Base-by-base conservation (phyloP, 2,329 filamentous ascomycete species). In the Aspergillus brunneoviolaceus region DNA sequence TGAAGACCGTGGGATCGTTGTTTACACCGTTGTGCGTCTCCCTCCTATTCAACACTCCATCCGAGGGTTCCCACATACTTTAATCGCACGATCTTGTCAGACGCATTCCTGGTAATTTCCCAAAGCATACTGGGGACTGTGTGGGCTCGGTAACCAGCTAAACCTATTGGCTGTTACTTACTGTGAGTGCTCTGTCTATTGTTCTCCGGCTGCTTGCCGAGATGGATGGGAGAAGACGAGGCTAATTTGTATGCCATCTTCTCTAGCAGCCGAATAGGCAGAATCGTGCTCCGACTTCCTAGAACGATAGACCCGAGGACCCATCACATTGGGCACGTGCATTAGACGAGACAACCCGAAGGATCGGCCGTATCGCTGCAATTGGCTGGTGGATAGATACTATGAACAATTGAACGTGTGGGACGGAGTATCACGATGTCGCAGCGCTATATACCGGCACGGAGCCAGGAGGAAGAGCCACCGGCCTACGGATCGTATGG, bases 391-490 rank as follows among this genome's bases (percentile, higher is more conserved):
- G 29, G 27, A 53, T 58, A 63, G 33, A 53, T 58, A 63, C 54
- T 55, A 61, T 63, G 61, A 49, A 12, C 35, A n/a, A 31, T 51
- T 61, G 52, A 57, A 21, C 31, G n/a, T 27, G 42, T 16, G 29
- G 39, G n/a, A 27, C 5, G 48, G 53, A 27, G 16, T 56, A 48
- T 35, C n/a, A 61, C 21, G 21, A 69, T 69, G 67, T 62, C 63
- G 47, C 61, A 58, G 57, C 72, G 73, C 65, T 69, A 69, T 63
- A 67, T 68, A 57, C 67, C 69, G 42, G 74, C 73, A 25, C 71
- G 70, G 49, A 70, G 65, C 58, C 79, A 79, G 55, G 70, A 72
- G 51, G 78, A 80, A n/a, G 76, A 76, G 55, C 77, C 78, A 25
- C 78, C 79, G 23, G 72, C 75, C 5, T 80, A 80, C 64, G 57